Evolutionary conservation across 495 filamentous ascomycete species (phyloP).

Genomic region (Penicillium ochrochloron): DNA sequence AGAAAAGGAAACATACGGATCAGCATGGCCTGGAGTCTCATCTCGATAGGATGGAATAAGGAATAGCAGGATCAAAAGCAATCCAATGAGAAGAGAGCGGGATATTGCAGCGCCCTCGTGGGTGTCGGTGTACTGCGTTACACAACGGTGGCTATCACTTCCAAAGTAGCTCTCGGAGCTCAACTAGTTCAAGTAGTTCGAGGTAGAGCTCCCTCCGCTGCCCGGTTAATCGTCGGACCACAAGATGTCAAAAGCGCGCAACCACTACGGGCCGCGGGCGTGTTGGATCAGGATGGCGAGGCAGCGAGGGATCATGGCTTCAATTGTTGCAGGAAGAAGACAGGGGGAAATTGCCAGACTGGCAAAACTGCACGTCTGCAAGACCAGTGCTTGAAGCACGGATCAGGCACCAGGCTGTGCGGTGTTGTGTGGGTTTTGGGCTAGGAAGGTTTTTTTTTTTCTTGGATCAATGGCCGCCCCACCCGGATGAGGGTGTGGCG

Average conservation of each 20-base stretch:
- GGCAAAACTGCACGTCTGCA: neutral
- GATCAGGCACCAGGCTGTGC: neutral
- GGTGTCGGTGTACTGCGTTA: neutral
- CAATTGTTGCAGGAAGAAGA: neutral
- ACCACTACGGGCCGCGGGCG: slow-evolving; percentile 1
- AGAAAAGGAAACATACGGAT: slow-evolving; percentile 21
- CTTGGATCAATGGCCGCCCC: slow-evolving; percentile 5
- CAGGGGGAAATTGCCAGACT: neutral
- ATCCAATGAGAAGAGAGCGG: neutral
- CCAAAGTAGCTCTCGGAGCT: neutral
- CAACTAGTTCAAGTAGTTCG: neutral
- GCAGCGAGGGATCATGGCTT: slow-evolving; percentile 2
- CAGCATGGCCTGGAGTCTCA: slow-evolving; percentile 12
- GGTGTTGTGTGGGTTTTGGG: slow-evolving; percentile 3
- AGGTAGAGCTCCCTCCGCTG: neutral
- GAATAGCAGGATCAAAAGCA: neutral
- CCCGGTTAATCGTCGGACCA: neutral
- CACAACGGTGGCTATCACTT: neutral
- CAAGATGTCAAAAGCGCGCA: neutral
- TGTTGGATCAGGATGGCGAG: neutral
- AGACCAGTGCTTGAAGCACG: neutral
- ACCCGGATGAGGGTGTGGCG: neutral
- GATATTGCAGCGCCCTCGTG: neutral
- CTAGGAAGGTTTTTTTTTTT: neutral
- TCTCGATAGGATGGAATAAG: neutral